Evolutionary conservation across 1,284 basidiomycete genomes (phyloP).

Genomic region (Leccinum pachyderme): DNA sequence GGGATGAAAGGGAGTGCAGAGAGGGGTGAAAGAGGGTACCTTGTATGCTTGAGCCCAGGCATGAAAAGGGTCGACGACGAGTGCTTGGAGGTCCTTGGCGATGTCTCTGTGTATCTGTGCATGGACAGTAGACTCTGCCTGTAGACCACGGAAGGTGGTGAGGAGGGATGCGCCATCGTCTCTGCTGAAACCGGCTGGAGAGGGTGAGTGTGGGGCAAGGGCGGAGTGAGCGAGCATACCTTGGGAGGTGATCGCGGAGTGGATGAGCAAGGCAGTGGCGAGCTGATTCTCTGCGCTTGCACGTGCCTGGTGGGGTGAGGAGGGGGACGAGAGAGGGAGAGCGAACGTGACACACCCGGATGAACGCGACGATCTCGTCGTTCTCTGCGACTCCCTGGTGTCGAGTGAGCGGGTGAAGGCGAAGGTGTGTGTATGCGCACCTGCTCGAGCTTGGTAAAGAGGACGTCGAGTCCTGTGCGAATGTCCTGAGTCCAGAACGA

Average conservation of each 20-base stretch:
- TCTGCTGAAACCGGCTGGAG: constrained; percentile 64
- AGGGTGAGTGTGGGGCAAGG: constrained; percentile 3
- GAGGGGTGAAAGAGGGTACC: constrained; percentile 36
- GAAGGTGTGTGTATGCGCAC: constrained; percentile 37
- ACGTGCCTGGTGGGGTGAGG: constrained; percentile 49
- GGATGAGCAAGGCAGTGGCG: constrained; percentile 55
- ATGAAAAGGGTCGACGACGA: constrained; percentile 73
- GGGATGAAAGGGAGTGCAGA: constrained; percentile 4
- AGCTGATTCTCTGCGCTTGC: constrained; percentile 62
- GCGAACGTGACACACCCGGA: constrained; percentile 55
- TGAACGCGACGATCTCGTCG: constrained; percentile 77
- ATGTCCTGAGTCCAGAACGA: constrained; percentile 94
- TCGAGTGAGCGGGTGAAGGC: no score
- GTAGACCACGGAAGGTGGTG: constrained; percentile 75
- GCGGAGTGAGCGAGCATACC: constrained; percentile 38
- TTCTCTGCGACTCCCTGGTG: constrained; percentile 73
- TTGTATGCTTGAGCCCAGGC: constrained; percentile 70
- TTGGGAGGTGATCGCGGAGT: constrained; percentile 47
- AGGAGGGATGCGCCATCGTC: constrained; percentile 80
- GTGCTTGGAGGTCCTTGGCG: constrained; percentile 62
- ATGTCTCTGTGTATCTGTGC: constrained; percentile 64
- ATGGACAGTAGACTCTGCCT: constrained; percentile 64
- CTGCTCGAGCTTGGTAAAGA: constrained; percentile 78
- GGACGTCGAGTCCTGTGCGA: constrained; percentile 72
- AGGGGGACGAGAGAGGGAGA: constrained; percentile 6